Evolutionary conservation across 306 rosid genomes (phyloP).

Genomic region (Casuarina glauca): DNA sequence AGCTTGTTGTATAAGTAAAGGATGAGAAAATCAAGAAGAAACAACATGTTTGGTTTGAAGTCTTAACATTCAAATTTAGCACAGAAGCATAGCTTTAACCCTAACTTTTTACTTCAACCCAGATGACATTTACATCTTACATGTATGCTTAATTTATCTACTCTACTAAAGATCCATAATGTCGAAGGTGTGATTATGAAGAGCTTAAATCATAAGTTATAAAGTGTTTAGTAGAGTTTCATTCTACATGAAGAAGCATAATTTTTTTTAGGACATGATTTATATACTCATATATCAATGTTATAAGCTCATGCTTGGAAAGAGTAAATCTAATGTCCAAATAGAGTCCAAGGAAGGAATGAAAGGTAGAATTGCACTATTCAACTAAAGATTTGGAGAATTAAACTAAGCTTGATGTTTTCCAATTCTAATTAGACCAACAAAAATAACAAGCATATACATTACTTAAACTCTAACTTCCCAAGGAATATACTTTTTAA

Average conservation of each 20-base stretch:
- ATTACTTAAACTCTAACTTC: neutral
- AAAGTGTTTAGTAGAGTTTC: neutral
- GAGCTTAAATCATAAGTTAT: neutral
- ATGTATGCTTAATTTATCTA: neutral
- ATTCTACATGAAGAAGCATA: no score
- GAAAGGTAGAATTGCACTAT: neutral
- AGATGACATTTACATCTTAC: no score
- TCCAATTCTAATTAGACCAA: neutral
- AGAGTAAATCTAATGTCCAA: neutral
- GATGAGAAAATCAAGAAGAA: neutral
- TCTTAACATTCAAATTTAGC: neutral
- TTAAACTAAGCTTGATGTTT: neutral
- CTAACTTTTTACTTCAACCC: neutral
- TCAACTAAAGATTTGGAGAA: neutral
- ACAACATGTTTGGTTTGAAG: neutral
- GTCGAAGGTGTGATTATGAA: neutral
- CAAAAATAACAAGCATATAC: neutral
- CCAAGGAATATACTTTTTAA: neutral
- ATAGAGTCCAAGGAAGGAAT: neutral
- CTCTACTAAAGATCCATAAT: neutral
- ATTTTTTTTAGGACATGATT: no score
- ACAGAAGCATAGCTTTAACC: neutral
- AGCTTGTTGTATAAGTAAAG: neutral
- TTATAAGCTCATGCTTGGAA: neutral
- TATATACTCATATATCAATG: neutral